A percentile compares a stretch with the other conserved stretches of the same genome.
These are phyloP conservation scores for Termitomyces sp. DNA, from an alignment of 768 basidiomycete species.

Conservation along the genomic window DNA sequence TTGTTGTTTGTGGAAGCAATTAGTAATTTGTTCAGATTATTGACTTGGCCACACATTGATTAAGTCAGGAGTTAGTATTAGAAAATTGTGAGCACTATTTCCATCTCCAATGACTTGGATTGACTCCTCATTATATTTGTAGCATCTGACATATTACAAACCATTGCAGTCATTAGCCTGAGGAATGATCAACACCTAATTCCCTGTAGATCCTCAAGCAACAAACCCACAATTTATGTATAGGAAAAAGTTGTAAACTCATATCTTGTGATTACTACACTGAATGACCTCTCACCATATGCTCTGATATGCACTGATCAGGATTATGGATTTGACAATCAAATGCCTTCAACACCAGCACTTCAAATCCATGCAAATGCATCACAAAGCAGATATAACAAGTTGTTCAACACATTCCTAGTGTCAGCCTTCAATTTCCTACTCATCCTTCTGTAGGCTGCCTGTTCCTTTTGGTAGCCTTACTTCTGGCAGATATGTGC, in stretches of 20 bases:
- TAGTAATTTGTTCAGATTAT: constrained; percentile 5
- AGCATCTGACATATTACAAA: neutral
- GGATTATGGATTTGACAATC: neutral
- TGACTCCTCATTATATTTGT: neutral
- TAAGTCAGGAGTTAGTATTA: neutral
- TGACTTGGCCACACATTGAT: neutral
- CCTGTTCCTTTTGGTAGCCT: no score
- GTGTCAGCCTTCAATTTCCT: no score
- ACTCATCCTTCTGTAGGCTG: no score
- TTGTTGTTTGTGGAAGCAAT: constrained; percentile 3
- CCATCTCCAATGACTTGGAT: neutral
- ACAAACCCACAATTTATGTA: neutral
- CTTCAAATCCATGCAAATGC: no score
- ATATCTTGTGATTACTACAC: neutral
- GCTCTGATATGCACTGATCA: neutral
- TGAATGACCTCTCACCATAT: neutral
- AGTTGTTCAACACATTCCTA: no score
- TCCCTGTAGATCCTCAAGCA: neutral
- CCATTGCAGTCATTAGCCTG: neutral
- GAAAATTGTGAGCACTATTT: neutral
- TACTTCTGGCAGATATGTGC: no score
- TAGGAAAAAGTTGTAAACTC: constrained; percentile 2
- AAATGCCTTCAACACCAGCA: no score
- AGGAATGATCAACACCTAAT: neutral
- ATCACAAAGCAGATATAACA: no score